Evolutionary conservation across 345 rosid genomes (phyloP), one percentile per base, ranked within the genome.

Genomic region (Eucalyptus sp.): DNA sequence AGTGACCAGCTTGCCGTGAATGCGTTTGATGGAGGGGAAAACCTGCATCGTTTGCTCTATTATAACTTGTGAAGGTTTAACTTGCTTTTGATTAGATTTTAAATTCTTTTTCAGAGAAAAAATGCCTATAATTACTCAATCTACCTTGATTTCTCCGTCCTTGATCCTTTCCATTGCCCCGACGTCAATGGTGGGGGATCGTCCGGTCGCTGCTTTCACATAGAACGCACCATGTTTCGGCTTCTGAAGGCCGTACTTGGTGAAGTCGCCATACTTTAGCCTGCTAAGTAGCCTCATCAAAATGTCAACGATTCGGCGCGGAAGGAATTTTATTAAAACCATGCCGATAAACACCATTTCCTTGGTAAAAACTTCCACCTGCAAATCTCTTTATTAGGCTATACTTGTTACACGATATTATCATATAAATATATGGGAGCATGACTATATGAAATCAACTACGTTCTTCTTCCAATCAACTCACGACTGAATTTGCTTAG

Each of bases 101-200:
- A 18, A 37, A 1, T 5, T 66, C 14, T 14, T 48, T 49, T 27
- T 66, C 43, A 50, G 13, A 51, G n/a, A 52, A 52, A 10, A 86
- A 25, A 64, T 11, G 6, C n/a, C 27, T 43, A 2, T 37, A 25
- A 48, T 27, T 12, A 27, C n/a, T 46, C 29, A 10, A 31, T 17
- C 7, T 86, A 92, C 94, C 91, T 86, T 29, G 79, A 95, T 91
- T 86, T 92, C 87, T 29, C 95, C 95, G 12, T 88, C 41, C 62
- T 88, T 91, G 14, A 94, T 93, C 89, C 84, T 81, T 5, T 58
- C 62, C 24, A 93, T 49, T 84, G 94, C 90, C 5, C 97, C 97
- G 1, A 94, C 95, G 83, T 95, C 96, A 31, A 95, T 94, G 27
- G 93, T 94, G 2, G 96, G 94, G 18, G 94, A 81, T 81, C 93